phyloP scores from a whole-genome alignment of 2,329 filamentous ascomycete species.

The Pseudogymnoascus sp. region DNA sequence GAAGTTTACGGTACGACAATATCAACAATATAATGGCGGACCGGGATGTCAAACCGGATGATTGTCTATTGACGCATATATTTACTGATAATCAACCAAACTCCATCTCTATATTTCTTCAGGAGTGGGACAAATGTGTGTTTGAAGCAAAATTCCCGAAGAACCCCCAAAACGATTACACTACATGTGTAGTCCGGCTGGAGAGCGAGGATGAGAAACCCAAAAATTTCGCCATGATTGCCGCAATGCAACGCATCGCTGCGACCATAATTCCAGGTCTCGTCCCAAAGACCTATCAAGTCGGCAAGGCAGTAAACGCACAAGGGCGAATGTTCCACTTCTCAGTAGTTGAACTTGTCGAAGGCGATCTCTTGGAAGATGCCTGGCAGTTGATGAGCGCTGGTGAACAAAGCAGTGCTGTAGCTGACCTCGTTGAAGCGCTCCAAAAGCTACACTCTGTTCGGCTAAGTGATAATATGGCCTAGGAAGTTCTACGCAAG shows the following conservation, averaged over 20 bases:
- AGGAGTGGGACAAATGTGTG: constrained; percentile 16
- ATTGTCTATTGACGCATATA: constrained; percentile 14
- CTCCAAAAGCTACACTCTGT: constrained; percentile 13
- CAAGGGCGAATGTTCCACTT: constrained; percentile 13
- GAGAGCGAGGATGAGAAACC: constrained; percentile 11
- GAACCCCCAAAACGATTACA: background rate
- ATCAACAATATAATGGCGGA: constrained; percentile 9
- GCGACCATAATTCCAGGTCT: constrained; percentile 13
- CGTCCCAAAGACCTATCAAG: constrained; percentile 12
- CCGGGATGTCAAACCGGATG: constrained; percentile 11
- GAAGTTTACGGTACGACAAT: background rate
- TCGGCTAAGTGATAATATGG: constrained; percentile 7
- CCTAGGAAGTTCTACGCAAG: constrained; percentile 9
- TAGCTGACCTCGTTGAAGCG: constrained; percentile 12
- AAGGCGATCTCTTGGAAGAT: constrained; percentile 13
- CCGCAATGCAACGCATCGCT: constrained; percentile 13
- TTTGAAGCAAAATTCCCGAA: constrained; percentile 15
- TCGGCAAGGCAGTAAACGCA: constrained; percentile 20
- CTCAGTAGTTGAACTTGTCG: constrained; percentile 13
- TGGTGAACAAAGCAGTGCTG: constrained; percentile 13
- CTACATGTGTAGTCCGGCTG: constrained; percentile 13
- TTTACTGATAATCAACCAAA: constrained; percentile 13
- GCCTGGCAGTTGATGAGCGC: constrained; percentile 14
- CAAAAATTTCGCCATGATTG: constrained; percentile 12
- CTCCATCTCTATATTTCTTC: constrained; percentile 14